Evolutionary conservation across 2,329 filamentous ascomycete species (phyloP).

Genomic region (Fusarium miscanthi): DNA sequence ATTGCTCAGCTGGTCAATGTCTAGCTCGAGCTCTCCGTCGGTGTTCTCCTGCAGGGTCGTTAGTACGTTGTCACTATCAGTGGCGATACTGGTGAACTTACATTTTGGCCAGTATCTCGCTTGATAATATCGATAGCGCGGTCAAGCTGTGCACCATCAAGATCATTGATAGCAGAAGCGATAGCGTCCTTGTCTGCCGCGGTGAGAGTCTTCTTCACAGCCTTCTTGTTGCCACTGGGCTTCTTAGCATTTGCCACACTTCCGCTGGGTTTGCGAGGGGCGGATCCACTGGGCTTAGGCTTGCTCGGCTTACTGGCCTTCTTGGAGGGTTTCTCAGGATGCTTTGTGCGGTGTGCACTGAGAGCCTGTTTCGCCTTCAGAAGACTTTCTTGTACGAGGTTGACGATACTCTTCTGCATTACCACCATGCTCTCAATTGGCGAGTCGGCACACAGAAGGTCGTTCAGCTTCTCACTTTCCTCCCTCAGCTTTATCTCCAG

Average conservation of each 20-base stretch:
- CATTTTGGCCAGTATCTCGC: slow-evolving; percentile 81
- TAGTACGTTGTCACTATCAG: not conserved
- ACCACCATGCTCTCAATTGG: slow-evolving; percentile 65
- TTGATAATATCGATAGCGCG: slow-evolving; percentile 91
- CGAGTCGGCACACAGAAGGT: slow-evolving; percentile 62
- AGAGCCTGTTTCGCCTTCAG: slow-evolving; percentile 77
- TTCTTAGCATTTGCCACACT: slow-evolving; percentile 51
- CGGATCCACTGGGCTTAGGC: slow-evolving; percentile 53
- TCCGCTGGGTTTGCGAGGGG: slow-evolving; percentile 57
- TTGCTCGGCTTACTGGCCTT: slow-evolving; percentile 69
- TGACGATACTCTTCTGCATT: slow-evolving; percentile 71
- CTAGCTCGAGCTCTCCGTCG: slow-evolving; percentile 68
- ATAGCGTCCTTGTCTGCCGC: slow-evolving; percentile 91
- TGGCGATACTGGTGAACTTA: slow-evolving; percentile 54
- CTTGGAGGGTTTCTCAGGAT: slow-evolving; percentile 67
- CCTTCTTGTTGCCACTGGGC: slow-evolving; percentile 57
- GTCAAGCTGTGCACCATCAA: slow-evolving; percentile 81
- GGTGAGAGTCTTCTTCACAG: slow-evolving; percentile 67
- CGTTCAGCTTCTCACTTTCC: slow-evolving; percentile 69
- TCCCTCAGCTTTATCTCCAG: slow-evolving; percentile 64
- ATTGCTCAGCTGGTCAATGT: slow-evolving; percentile 67
- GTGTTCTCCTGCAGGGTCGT: slow-evolving; percentile 62
- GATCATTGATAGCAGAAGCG: slow-evolving; percentile 82
- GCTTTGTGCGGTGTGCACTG: slow-evolving; percentile 58
- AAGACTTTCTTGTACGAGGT: slow-evolving; percentile 76